These are phyloP conservation scores for Aspergillus tamarii DNA, from an alignment of 2,329 filamentous ascomycete species.

Conservation along the genomic window DNA sequence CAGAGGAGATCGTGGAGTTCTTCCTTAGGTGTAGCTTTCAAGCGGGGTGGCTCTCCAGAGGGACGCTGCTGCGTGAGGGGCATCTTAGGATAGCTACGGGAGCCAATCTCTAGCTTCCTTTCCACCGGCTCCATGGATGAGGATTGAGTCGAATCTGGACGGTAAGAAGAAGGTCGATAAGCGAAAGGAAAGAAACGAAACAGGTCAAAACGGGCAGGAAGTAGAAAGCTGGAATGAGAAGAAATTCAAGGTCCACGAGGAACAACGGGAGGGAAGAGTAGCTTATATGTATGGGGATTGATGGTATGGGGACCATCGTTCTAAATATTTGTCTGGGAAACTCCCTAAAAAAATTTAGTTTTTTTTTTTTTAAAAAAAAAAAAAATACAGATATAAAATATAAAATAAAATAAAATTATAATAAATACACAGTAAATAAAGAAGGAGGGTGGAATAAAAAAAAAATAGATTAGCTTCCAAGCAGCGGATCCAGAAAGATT, in stretches of 20 bases:
- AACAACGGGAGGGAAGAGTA: slow-evolving; percentile 14
- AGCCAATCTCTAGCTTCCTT: slow-evolving; percentile 32
- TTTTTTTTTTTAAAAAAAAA: no score
- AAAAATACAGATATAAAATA: background rate
- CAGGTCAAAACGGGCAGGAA: background rate
- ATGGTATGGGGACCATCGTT: slow-evolving; percentile 13
- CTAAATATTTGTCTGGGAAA: slow-evolving; percentile 5
- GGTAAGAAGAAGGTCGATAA: background rate
- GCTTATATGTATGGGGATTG: slow-evolving; percentile 21
- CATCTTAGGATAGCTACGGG: slow-evolving; percentile 27
- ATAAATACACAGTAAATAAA: slow-evolving; percentile 6
- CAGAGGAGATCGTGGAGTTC: slow-evolving; percentile 83
- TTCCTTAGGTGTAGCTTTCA: slow-evolving; percentile 59
- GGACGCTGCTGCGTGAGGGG: slow-evolving; percentile 27
- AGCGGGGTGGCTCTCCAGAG: slow-evolving; percentile 41
- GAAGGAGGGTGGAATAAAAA: slow-evolving; percentile 4
- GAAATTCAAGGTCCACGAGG: slow-evolving; percentile 11
- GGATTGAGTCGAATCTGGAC: background rate
- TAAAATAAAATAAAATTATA: background rate
- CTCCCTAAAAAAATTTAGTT: background rate
- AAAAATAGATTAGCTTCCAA: slow-evolving; percentile 4
- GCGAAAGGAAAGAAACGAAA: background rate
- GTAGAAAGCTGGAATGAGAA: slow-evolving; percentile 3
- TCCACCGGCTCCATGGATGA: slow-evolving; percentile 25
- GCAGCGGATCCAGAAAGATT: slow-evolving; percentile 18